A percentile compares a stretch with the other conserved stretches of the same genome.
Evolutionary conservation across 441 rosid species (phyloP).

Genomic region (Rhodomyrtus psidioides): DNA sequence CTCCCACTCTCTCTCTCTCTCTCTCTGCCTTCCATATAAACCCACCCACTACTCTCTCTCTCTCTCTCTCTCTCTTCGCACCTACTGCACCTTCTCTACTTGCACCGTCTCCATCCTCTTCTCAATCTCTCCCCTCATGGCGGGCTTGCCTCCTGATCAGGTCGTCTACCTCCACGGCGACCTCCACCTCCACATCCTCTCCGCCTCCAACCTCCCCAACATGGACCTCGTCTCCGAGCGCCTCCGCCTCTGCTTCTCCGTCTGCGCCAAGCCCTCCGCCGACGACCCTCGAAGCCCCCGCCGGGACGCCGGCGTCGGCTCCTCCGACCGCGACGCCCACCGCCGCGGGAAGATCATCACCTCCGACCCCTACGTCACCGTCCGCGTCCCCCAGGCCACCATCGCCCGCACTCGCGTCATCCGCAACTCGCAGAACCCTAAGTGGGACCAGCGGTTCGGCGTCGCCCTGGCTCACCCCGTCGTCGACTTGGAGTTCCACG

Average conservation of each 20-base stretch:
- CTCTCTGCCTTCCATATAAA: not conserved
- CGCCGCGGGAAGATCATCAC: slow-evolving; percentile 44
- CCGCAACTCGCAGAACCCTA: slow-evolving; percentile 51
- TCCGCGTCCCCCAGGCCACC: slow-evolving; percentile 76
- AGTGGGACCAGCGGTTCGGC: slow-evolving; percentile 61
- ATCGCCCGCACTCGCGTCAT: slow-evolving; percentile 70
- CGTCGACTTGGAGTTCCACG: slow-evolving; percentile 53
- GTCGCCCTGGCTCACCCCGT: slow-evolving; percentile 66
- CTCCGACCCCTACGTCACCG: slow-evolving; percentile 79
- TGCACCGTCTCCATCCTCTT: not conserved
- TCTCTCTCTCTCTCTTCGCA: not conserved
- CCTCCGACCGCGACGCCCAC: slow-evolving; percentile 10
- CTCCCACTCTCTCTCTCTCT: not conserved
- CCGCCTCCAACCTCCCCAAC: slow-evolving; percentile 64
- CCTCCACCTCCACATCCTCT: slow-evolving; percentile 56
- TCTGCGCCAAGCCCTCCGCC: slow-evolving; percentile 23
- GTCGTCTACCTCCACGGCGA: slow-evolving; percentile 62
- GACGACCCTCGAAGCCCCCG: not conserved
- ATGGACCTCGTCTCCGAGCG: slow-evolving; percentile 57
- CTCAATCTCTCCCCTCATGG: not conserved
- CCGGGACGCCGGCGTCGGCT: not conserved
- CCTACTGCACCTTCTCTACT: not conserved
- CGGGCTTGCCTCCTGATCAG: not conserved
- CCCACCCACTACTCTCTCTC: too few species aligned
- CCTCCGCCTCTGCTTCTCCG: slow-evolving; percentile 38